Evolutionary conservation across 1,139 yeast species (phyloP), one percentile per base, ranked within the genome.

Genomic region (Geotrichum fermentans): DNA sequence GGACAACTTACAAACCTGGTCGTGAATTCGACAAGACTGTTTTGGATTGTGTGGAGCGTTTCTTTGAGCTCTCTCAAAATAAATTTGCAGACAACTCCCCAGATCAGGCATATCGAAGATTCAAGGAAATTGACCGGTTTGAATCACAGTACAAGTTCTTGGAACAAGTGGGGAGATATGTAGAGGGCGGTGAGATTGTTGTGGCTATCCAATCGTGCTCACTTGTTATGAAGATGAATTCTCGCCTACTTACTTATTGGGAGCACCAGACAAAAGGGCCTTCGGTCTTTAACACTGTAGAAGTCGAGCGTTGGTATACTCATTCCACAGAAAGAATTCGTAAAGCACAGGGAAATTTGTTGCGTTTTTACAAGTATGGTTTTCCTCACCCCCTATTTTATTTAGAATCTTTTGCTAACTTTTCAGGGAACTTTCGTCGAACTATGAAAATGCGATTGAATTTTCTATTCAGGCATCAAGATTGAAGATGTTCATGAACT

Each of bases 111-210:
- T 85, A 87, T 68, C 77, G 92, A 58, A 85, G 96, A 0, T 88
- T 87, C 64, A 88, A 88, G 61, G 97, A 89, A 61, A 94, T 96
- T 0, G 98, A 92, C 61, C 89, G 85, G 60, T 70, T 92, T 48
- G 74, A 71, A 50, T 87, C 85, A 59, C 82, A 79, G 55, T 90
- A 95, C 86, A 73, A 74, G 41, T 82, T 83, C 58, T 71, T 92
- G 56, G 84, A 79, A 58, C 80, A 82, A 58, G 74, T 88, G 24
- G 96, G 97, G 7, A 66, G 67, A 51, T 77, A 76, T 54, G 79
- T 90, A 30, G 89, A 84, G 49, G 90, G 92, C n/a, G 94, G 95
- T 16, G 87, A 95, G 45, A 78, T 80, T 8, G 82, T 83, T 14
- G 82, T 90, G 43, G 95, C 97, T 0, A 82, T 80, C 55, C 90